A percentile compares a stretch with the other conserved stretches of the same genome.
These are phyloP conservation scores for Cercospora sesami DNA, from an alignment of 2,329 filamentous ascomycete genomes.

Conservation along the genomic window DNA sequence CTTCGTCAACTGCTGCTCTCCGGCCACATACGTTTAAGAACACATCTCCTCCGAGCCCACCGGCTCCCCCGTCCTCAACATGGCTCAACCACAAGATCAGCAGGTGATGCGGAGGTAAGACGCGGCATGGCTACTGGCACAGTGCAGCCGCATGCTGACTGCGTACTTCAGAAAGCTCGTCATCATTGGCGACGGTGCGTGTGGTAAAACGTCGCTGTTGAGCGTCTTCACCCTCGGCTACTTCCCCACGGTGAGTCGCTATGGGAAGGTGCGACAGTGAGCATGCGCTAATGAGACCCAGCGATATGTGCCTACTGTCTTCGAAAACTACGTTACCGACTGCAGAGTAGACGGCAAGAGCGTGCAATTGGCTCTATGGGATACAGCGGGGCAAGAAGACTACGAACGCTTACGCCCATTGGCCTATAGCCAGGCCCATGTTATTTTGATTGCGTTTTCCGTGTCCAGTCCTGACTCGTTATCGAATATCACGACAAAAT, in stretches of 20 bases:
- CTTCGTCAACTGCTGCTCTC: neutral
- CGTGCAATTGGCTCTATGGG: conserved; percentile 97
- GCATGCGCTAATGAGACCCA: conserved; percentile 28
- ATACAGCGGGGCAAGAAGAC: conserved; percentile 99
- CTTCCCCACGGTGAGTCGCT: conserved; percentile 84
- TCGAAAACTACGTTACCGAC: conserved; percentile 99
- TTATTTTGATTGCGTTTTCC: conserved; percentile 93
- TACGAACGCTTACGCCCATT: conserved; percentile 93
- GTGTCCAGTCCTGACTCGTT: conserved; percentile 93
- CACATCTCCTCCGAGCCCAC: neutral
- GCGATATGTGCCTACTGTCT: conserved; percentile 79
- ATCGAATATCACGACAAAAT: conserved; percentile 99
- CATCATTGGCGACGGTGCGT: conserved; percentile 95
- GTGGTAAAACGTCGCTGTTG: conserved; percentile 94
- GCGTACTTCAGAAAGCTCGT: conserved; percentile 73
- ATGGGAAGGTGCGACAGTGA: neutral
- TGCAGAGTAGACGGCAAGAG: conserved; percentile 97
- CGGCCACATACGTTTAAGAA: neutral
- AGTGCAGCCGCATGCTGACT: conserved; percentile 21
- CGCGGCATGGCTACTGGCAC: neutral
- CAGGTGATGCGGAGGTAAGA: conserved; percentile 44
- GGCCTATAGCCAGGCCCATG: conserved; percentile 95
- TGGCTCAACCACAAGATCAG: conserved; percentile 41
- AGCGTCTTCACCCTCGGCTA: conserved; percentile 98
- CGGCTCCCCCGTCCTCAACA: conserved; percentile 21